A percentile compares a stretch with the other conserved stretches of the same genome.
These are phyloP conservation scores for Saccharum spontaneum DNA, from an alignment of 176 grass and related monocot genomes.

Conservation along the genomic window DNA sequence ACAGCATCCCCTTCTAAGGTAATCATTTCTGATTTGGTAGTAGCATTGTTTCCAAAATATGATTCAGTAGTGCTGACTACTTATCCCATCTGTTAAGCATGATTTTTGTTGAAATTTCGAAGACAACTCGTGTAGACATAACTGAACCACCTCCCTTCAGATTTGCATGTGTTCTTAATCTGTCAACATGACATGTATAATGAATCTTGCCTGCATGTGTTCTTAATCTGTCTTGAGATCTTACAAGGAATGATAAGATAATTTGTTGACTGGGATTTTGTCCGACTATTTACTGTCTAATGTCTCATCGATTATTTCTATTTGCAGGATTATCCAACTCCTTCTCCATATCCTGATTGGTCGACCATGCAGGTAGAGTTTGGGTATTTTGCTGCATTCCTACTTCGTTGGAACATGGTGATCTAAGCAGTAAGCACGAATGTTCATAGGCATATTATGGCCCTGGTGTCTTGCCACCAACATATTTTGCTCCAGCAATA, in stretches of 20 bases:
- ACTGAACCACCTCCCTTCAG: not conserved
- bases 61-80: not conserved
- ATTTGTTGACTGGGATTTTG: not conserved
- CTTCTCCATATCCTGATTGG: constrained; percentile 92
- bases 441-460: constrained; percentile 86
- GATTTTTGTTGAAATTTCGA: constrained; percentile 12
- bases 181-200: not conserved
- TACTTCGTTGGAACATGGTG: not conserved
- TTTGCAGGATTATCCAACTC: constrained; percentile 66
- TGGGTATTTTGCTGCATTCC: not conserved
- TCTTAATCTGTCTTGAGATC: not conserved
- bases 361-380: constrained; percentile 71
- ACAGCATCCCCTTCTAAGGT: constrained; percentile 67
- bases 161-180: not conserved
- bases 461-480: constrained; percentile 62
- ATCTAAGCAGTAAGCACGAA: not conserved
- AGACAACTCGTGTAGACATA: not conserved
- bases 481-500: constrained; percentile 69
- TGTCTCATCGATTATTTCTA: constrained; percentile 19
- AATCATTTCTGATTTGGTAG: constrained; percentile 3
- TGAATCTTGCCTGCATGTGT: not conserved
- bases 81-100: not conserved
- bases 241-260: not conserved
- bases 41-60: not conserved
- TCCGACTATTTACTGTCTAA: constrained; percentile 13